phyloP scores from a whole-genome alignment of 2,329 filamentous ascomycete species.

The Pyrenochaeta sp. region DNA sequence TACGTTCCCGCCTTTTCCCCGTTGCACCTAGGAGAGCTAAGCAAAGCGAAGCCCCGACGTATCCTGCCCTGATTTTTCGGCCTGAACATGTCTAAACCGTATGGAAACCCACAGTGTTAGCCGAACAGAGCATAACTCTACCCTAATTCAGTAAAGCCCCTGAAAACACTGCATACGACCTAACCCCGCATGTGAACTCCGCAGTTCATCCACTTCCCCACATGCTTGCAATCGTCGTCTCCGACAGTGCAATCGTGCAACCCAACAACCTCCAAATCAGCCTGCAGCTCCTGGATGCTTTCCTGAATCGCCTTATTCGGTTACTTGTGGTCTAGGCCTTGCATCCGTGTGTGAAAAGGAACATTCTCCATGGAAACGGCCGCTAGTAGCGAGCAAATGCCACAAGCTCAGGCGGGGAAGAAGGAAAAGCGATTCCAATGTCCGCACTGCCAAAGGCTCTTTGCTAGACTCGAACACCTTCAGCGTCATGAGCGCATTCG shows the following conservation, averaged over 20 bases:
- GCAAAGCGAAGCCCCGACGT: too few relatives aligned
- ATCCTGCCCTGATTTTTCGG: too few relatives aligned
- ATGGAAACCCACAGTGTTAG: too few relatives aligned
- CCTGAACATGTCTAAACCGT: too few relatives aligned
- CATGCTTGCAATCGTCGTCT: conserved; percentile 22
- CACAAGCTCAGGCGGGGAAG: conserved; percentile 33
- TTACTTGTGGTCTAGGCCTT: conserved; percentile 19
- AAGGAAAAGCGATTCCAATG: conserved; percentile 49
- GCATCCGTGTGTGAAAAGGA: conserved; percentile 2
- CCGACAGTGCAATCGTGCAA: conserved; percentile 15
- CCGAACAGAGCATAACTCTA: too few relatives aligned
- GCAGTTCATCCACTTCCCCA: conserved; percentile 30
- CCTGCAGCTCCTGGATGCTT: conserved; percentile 8
- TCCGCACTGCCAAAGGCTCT: conserved; percentile 40
- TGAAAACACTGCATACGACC: background rate
- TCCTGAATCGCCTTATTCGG: conserved; percentile 5
- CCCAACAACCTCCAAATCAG: conserved; percentile 19
- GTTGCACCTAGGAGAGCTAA: too few relatives aligned
- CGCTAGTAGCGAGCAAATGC: conserved; percentile 21
- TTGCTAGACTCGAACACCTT: conserved; percentile 52
- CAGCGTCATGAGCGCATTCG: conserved; percentile 53
- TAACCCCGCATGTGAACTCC: conserved; percentile 32
- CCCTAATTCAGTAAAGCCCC: too few relatives aligned
- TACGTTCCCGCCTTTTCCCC: too few relatives aligned
- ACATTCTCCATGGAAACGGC: conserved; percentile 31